Evolutionary conservation across 176 grass and related monocot species (phyloP).

Genomic region (Oryza officinalis): DNA sequence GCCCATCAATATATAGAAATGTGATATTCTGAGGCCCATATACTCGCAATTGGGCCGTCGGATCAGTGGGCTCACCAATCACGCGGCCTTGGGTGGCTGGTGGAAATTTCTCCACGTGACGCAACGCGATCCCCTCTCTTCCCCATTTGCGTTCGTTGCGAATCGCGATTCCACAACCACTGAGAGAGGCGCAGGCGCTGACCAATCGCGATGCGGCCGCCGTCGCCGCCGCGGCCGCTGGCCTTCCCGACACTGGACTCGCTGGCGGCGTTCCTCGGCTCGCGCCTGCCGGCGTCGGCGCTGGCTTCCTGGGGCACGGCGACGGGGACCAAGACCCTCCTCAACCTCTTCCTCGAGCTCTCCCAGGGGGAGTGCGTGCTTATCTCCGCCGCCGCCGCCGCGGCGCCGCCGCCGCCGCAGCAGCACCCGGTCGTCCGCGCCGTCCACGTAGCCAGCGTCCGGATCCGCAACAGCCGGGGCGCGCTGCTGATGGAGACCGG

Average conservation of each 20-base stretch:
- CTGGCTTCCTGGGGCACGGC: slow-evolving; percentile 65
- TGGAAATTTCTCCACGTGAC: not conserved
- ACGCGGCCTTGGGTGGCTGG: not conserved
- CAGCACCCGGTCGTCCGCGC: slow-evolving; percentile 46
- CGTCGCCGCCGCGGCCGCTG: slow-evolving; percentile 49
- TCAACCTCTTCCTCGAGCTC: slow-evolving; percentile 91
- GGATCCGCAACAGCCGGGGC: slow-evolving; percentile 58
- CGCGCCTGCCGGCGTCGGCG: slow-evolving; percentile 45
- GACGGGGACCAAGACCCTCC: slow-evolving; percentile 72
- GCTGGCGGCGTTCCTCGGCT: slow-evolving; percentile 61
- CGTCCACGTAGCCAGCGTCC: slow-evolving; percentile 71
- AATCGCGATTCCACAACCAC: not conserved
- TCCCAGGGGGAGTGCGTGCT: slow-evolving; percentile 72
- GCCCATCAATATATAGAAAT: too few species aligned
- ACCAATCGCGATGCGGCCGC: slow-evolving; percentile 32
- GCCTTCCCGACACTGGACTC: slow-evolving; percentile 70
- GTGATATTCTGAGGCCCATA: too few species aligned
- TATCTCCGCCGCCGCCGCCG: not conserved
- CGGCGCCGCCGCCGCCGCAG: not conserved
- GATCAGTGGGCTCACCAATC: not conserved
- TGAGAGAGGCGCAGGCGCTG: not conserved
- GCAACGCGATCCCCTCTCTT: not conserved
- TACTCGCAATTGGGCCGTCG: not conserved
- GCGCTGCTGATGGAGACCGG: slow-evolving; percentile 67
- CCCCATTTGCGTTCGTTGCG: not conserved